Evolutionary conservation across 768 basidiomycete species (phyloP), one percentile per base, ranked within the genome.

Genomic region (Crucibulum laeve): DNA sequence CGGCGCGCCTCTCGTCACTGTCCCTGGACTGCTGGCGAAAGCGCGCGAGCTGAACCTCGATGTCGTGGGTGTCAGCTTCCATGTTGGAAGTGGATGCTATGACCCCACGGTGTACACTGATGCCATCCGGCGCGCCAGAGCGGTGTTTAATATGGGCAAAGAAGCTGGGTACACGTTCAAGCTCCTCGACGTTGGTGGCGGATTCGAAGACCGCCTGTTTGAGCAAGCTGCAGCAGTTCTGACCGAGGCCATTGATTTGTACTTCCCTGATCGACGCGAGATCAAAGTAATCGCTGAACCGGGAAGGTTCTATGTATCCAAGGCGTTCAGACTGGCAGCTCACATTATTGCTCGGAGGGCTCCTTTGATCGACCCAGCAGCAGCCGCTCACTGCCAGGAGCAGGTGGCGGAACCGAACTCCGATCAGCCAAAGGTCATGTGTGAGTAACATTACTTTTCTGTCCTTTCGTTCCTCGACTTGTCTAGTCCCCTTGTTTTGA

Each of bases 31-130:
- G 17, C 75, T 99, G 41, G 67, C 71, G 11, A 87, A 83, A 53
- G 96, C 95, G 1, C 74, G 74, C 51, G 82, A 88, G 53, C 74
- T 97, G 21, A 65, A 69, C 24, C 74, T 99, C 42, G 77, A 93
- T 57, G 93, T 99, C 43, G 74, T 97, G 30, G 96, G 96, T 15
- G 87, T 97, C 45, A 91, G 87, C 64, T 98, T 99, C 78, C 96
- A 98, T 62, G 96, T 98, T 36, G 96, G 96, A 4, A 91, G 88
- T 51, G 96, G 96, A 2, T 95, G 92, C 65, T 96, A 91, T 61
- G 94, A 98, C 63, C 83, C 94, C 15, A 69, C 79, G 15, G 87
- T 89, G 21, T 99, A 94, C 59, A 80, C 79, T 28, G 94, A 96
- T 62, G 96, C 96, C 21, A 77, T 98, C 48, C 76, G 65, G 64